Conservation (phyloP, 2,329 filamentous ascomycete species). For the Monascus ruber region DNA sequence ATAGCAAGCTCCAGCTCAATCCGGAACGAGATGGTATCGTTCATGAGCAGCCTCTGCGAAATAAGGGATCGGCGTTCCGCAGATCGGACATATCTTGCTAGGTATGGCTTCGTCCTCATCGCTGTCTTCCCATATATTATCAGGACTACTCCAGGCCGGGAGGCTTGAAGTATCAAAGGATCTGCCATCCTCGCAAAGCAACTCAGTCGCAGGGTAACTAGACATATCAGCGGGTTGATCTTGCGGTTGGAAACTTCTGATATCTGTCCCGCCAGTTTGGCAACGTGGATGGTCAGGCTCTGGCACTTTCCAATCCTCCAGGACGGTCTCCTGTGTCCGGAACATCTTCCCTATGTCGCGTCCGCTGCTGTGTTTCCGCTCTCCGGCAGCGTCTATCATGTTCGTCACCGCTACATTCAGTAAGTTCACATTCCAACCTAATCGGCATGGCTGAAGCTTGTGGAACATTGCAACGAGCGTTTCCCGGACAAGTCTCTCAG, state of each 20-base stretch:
- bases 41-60: slow-evolving; percentile 42
- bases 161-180: no score
- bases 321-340: slow-evolving; percentile 55
- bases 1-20: neutral
- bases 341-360: slow-evolving; percentile 80
- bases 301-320: slow-evolving; percentile 54
- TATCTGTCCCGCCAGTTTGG: no score
- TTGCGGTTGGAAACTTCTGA: no score
- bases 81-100: slow-evolving; percentile 29
- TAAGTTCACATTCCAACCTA: slow-evolving; percentile 68
- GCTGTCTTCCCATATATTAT: slow-evolving; percentile 12
- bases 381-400: slow-evolving; percentile 52
- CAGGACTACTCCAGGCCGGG: slow-evolving; percentile 1
- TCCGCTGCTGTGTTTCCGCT: slow-evolving; percentile 45
- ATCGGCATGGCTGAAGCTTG: slow-evolving; percentile 56
- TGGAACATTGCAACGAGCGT: slow-evolving; percentile 60
- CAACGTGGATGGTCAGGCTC: neutral
- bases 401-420: slow-evolving; percentile 83
- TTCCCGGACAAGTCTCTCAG: slow-evolving; percentile 59
- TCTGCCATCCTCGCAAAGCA: no score
- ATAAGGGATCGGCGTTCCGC: slow-evolving; percentile 36
- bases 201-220: no score
- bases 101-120: slow-evolving; percentile 19
- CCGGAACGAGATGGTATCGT: slow-evolving; percentile 31
- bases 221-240: neutral